phyloP scores from a whole-genome alignment of 352 stramenopile genomes.

The Pythium aphanidermatum region DNA sequence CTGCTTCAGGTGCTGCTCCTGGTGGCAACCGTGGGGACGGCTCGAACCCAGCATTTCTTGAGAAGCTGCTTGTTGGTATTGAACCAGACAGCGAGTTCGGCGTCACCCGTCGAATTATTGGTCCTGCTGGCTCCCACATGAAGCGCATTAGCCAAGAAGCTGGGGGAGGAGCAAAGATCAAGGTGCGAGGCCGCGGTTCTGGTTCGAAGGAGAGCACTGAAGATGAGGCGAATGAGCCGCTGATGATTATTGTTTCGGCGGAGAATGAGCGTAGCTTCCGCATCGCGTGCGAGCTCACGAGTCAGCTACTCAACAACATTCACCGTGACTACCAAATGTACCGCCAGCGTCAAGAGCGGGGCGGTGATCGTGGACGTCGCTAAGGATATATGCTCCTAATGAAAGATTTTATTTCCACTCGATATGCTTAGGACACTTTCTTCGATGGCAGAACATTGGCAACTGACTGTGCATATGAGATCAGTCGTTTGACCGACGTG shows the following conservation, averaged over 20 bases:
- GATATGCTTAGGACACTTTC: slow-evolving; percentile 62
- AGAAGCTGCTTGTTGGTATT: slow-evolving; percentile 82
- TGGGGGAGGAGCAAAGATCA: slow-evolving; percentile 75
- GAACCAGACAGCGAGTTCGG: slow-evolving; percentile 83
- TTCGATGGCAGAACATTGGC: slow-evolving; percentile 82
- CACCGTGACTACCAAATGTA: slow-evolving; percentile 77
- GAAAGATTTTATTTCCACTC: no score
- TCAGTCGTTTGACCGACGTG: slow-evolving; percentile 96
- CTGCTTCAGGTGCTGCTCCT: slow-evolving; percentile 5
- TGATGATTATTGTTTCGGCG: slow-evolving; percentile 80
- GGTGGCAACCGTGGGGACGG: slow-evolving; percentile 16
- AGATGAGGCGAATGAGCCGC: slow-evolving; percentile 69
- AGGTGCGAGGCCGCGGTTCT: slow-evolving; percentile 74
- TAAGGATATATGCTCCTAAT: not conserved
- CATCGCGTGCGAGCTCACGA: slow-evolving; percentile 62
- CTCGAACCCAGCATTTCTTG: slow-evolving; percentile 27
- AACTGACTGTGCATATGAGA: slow-evolving; percentile 95
- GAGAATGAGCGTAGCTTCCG: slow-evolving; percentile 84
- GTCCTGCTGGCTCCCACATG: slow-evolving; percentile 72
- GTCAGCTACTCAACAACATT: slow-evolving; percentile 60
- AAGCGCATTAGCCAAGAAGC: slow-evolving; percentile 84
- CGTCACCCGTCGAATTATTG: slow-evolving; percentile 80
- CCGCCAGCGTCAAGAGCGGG: slow-evolving; percentile 30
- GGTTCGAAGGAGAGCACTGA: slow-evolving; percentile 65
- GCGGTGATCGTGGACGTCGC: slow-evolving; percentile 7